These are phyloP conservation scores for Oryza coarctata DNA, from an alignment of 176 grass and related monocot species.

Conservation along the genomic window DNA sequence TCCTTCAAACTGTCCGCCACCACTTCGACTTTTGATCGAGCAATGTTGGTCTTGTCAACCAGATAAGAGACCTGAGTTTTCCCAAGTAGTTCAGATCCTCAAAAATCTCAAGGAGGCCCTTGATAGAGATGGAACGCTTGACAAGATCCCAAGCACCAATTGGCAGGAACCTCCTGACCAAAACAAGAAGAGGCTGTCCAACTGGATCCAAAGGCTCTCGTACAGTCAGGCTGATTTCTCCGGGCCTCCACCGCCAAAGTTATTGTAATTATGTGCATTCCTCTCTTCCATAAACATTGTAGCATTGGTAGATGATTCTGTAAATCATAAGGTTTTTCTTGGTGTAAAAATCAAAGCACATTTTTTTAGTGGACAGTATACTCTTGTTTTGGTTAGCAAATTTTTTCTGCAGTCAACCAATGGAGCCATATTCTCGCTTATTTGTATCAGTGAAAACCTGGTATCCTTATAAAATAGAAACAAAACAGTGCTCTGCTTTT, in stretches of 20 bases:
- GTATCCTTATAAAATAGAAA: background rate
- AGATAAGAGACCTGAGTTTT: conserved; percentile 82
- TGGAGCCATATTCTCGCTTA: no score
- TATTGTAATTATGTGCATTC: conserved; percentile 37
- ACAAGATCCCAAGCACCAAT: conserved; percentile 45
- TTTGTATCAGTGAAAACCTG: background rate
- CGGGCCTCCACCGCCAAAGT: conserved; percentile 44
- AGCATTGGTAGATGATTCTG: conserved; percentile 14
- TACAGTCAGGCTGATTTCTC: conserved; percentile 49
- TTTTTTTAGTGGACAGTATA: conserved; percentile 12
- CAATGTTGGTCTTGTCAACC: conserved; percentile 78
- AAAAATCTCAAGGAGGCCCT: conserved; percentile 60
- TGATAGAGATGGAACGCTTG: conserved; percentile 61
- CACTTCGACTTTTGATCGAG: conserved; percentile 61
- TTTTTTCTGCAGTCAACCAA: background rate
- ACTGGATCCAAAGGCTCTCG: conserved; percentile 69
- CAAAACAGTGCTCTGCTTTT: background rate
- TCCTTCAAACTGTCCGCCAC: conserved; percentile 61
- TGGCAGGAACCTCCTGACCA: conserved; percentile 62
- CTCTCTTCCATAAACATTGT: background rate
- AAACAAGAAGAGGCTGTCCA: conserved; percentile 59
- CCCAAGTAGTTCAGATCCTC: conserved; percentile 62
- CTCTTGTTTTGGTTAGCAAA: background rate
- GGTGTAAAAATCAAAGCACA: conserved; percentile 19
- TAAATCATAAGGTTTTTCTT: conserved; percentile 34